These are phyloP conservation scores for Chloris gayana DNA, from an alignment of 176 grass and related monocot genomes.

Conservation along the genomic window DNA sequence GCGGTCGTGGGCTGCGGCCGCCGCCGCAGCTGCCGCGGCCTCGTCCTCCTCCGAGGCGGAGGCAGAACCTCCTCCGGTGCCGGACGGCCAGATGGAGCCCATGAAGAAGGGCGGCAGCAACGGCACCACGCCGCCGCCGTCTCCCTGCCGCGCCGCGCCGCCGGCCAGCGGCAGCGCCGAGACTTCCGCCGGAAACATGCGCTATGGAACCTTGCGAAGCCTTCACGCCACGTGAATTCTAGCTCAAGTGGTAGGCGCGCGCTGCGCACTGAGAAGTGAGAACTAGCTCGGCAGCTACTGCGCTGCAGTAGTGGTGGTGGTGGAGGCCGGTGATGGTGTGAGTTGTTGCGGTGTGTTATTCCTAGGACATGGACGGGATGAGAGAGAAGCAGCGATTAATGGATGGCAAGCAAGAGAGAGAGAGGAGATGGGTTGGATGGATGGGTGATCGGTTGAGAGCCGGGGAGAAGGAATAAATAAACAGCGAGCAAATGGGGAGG, in stretches of 20 bases:
- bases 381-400: constrained; percentile 2
- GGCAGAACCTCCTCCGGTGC: background rate
- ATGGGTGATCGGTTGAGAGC: constrained; percentile 28
- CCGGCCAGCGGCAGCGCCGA: constrained; percentile 13
- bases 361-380: constrained; percentile 37
- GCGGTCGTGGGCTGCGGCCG: constrained; percentile 56
- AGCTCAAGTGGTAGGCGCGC: background rate
- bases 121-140: background rate
- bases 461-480: constrained; percentile 39
- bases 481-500: background rate
- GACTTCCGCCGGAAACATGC: constrained; percentile 50
- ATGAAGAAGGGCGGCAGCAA: constrained; percentile 65
- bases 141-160: constrained; percentile 24
- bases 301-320: background rate
- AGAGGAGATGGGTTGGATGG: constrained; percentile 6
- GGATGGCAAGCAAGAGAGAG: background rate
- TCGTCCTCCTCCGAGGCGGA: constrained; percentile 43
- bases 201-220: background rate
- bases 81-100: constrained; percentile 39
- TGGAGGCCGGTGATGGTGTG: constrained; percentile 3
- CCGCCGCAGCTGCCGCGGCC: background rate
- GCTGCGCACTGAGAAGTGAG: constrained; percentile 13
- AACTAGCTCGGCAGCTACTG: background rate
- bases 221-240: background rate
- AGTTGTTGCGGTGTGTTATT: constrained; percentile 36